Base-by-base conservation (phyloP, 768 basidiomycete species). In the Dacryopinax spathularia region DNA sequence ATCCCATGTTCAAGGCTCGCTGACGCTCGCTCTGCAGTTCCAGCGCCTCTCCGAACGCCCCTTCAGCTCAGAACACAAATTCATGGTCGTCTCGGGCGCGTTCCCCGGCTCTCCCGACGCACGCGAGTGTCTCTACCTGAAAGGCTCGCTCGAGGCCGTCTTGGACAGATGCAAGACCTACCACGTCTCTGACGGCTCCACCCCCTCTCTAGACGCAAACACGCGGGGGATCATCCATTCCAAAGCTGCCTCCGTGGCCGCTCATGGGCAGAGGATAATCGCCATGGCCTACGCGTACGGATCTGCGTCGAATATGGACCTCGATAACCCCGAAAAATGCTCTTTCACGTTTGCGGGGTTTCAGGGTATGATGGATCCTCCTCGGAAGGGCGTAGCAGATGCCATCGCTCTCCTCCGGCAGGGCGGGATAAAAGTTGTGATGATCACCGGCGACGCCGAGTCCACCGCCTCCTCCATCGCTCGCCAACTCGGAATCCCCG, bases 361-460 rank as follows among this genome's bases (percentile, higher is more conserved):
- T 75, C 87, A 90, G 71, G 92, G 90, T 12, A 98, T 97, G 92
- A 77, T 88, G 62, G 95, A 98, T 73, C 95, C 95, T 6, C 95
- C 95, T 0, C 80, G 94, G 48, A 87, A 87, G 68, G 95, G 93
- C 31, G 92, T 97, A n/a, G 86, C 89, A 2, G 89, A 91, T 68
- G 86, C 95, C 20, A 87, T 98, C 66, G 80, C 79, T 36, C 76
- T 88, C 31, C 77, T 97, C 34, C 89, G 93, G 70, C 75, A 78
- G 29, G 93, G 89, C 27, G 91, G 93, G 3, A 88, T 98, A 60
- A 91, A 94, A 69, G 86, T 97, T n/a, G 87, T 97, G 43, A 97
- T 98, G 94, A 96, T 97, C 71, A 97, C 95, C 0, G 94, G 94
- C 2, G 94, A 98, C 69, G 86, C 92, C 34, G 91, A 93, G 73